A percentile compares a stretch with the other conserved stretches of the same genome.
Conservation (phyloP, 176 grass and related monocot species). For the Aegilops sharonensis region DNA sequence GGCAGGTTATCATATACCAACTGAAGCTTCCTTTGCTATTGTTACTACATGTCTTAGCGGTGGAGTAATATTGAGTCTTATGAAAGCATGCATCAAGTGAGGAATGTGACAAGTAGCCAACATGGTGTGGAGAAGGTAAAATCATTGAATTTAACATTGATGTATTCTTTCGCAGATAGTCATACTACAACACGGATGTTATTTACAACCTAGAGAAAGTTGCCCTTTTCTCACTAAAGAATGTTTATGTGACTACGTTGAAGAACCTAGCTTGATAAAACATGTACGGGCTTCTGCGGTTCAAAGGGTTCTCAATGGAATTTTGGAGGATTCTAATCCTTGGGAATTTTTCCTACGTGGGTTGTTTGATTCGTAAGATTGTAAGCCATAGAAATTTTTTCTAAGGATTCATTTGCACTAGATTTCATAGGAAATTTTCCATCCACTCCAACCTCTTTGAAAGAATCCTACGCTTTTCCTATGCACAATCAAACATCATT, state of each 20-base stretch:
- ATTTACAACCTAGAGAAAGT: not conserved
- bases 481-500: not conserved
- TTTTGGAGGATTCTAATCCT: too few relatives aligned
- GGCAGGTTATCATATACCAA: slow-evolving; percentile 89
- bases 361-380: too few relatives aligned
- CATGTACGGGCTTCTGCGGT: not conserved
- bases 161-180: slow-evolving; percentile 1
- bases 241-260: not conserved
- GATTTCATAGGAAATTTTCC: too few relatives aligned
- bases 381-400: too few relatives aligned
- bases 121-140: slow-evolving; percentile 25
- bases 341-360: too few relatives aligned
- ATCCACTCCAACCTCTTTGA: too few relatives aligned
- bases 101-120: slow-evolving; percentile 31
- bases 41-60: slow-evolving; percentile 78
- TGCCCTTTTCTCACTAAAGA: not conserved
- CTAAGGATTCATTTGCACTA: too few relatives aligned
- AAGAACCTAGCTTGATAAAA: not conserved
- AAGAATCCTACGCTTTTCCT: too few relatives aligned
- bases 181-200: not conserved
- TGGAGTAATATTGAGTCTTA: slow-evolving; percentile 80
- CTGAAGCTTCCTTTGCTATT: slow-evolving; percentile 73
- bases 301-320: too few relatives aligned
- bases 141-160: slow-evolving; percentile 20
- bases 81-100: slow-evolving; percentile 51